phyloP scores from a whole-genome alignment of 192 early-diverging fungal genomes.

The Chytriomyces sp. region DNA sequence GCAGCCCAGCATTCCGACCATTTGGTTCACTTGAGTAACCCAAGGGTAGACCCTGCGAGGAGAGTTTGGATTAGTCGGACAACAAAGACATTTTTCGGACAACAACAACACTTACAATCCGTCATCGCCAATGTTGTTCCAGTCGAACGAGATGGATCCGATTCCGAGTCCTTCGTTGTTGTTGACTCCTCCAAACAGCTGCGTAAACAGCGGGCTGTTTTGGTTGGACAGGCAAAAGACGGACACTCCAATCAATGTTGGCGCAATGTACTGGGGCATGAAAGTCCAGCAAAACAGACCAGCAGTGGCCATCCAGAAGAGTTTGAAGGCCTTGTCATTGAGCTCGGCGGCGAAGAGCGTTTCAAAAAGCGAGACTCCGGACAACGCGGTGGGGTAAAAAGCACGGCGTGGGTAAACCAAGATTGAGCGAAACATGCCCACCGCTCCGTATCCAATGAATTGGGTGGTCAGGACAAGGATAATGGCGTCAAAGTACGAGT shows the following conservation, averaged over 20 bases:
- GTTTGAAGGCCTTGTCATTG: slow-evolving; percentile 46
- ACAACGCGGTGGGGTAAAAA: slow-evolving; percentile 80
- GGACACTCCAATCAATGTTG: slow-evolving; percentile 12
- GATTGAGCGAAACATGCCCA: slow-evolving; percentile 70
- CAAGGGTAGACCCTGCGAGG: background rate
- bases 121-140: slow-evolving; percentile 53
- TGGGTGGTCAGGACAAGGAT: slow-evolving; percentile 21
- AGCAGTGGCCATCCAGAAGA: slow-evolving; percentile 58
- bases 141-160: slow-evolving; percentile 29
- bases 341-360: slow-evolving; percentile 66
- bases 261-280: slow-evolving; percentile 57
- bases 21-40: slow-evolving; percentile 67
- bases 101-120: slow-evolving; percentile 73
- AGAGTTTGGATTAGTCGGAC: slow-evolving; percentile 62
- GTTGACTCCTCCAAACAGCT: slow-evolving; percentile 32
- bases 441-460: slow-evolving; percentile 65
- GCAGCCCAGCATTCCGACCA: slow-evolving; percentile 70
- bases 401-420: slow-evolving; percentile 80
- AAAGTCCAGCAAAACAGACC: slow-evolving; percentile 56
- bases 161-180: slow-evolving; percentile 11
- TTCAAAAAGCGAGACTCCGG: slow-evolving; percentile 75
- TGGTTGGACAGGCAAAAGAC: slow-evolving; percentile 9
- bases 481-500: slow-evolving; percentile 59
- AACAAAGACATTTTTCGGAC: slow-evolving; percentile 50
- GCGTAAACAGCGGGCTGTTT: background rate